These are phyloP conservation scores for Apophysomyces sp. DNA, from an alignment of 371 early-diverging fungal species.

Conservation along the genomic window DNA sequence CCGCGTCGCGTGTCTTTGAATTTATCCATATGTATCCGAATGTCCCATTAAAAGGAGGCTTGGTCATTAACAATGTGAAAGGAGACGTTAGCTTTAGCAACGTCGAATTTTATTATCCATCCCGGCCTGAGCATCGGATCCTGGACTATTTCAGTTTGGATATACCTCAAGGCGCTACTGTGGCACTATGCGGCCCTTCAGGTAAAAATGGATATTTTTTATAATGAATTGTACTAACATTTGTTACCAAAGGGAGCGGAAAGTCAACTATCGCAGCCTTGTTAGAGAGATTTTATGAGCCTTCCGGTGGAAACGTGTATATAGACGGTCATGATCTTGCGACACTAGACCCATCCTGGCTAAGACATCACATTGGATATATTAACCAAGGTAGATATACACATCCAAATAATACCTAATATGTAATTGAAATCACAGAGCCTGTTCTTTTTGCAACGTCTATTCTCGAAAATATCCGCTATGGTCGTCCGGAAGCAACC, in stretches of 20 bases:
- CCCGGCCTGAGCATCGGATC: conserved; percentile 62
- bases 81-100: conserved; percentile 64
- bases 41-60: conserved; percentile 53
- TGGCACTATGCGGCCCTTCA: conserved; percentile 69
- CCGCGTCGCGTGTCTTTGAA: conserved; percentile 72
- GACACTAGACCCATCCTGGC: conserved; percentile 57
- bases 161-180: conserved; percentile 62
- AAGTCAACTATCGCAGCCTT: conserved; percentile 73
- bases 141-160: conserved; percentile 57
- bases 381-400: conserved; percentile 61
- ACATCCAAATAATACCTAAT: neutral
- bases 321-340: conserved; percentile 58
- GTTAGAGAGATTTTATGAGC: conserved; percentile 71
- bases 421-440: conserved; percentile 15
- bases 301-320: conserved; percentile 50
- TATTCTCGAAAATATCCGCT: conserved; percentile 76
- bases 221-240: neutral
- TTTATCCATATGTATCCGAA: conserved; percentile 50
- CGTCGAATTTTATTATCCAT: conserved; percentile 69
- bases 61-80: conserved; percentile 22
- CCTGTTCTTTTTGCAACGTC: conserved; percentile 76
- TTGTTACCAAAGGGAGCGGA: conserved; percentile 36
- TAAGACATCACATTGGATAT: conserved; percentile 64
- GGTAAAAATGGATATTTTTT: conserved; percentile 33
- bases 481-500: conserved; percentile 55